Base-by-base conservation (phyloP, 495 filamentous ascomycete genomes). In the Trichoderma virens region DNA sequence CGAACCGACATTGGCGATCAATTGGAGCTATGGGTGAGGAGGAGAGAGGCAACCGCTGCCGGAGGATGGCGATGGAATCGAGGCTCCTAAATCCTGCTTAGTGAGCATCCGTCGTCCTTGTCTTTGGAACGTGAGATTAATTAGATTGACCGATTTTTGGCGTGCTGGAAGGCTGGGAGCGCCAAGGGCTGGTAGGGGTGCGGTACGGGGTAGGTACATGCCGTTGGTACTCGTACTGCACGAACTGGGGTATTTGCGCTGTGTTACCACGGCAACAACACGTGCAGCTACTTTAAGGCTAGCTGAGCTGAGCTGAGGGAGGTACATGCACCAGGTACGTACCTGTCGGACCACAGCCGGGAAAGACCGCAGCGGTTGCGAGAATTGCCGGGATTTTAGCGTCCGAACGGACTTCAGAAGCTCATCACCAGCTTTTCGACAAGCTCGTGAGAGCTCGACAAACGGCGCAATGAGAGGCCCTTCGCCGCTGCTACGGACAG, bases 1-100 rank as follows among this genome's bases (percentile, higher is more conserved):
- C 91, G 85, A 28, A 97, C 90, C 65, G 81, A 85, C 85, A 87
- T 87, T 60, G 45, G 62, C 45, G n/a, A n/a, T 20, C 28, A 56
- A 60, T 64, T 35, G 62, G 59, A 45, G 18, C 11, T 56, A 11
- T 6, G 60, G 32, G 16, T 11, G 31, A 11, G 16, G 60, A 61
- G 3, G 4, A 35, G 31, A 41, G 30, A 41, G 60, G 35, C 28
- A 23, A 30, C 31, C 3, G 20, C 31, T 14, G 60, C 35, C 60
- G 60, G 11, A 9, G 23, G 4, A 23, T n/a, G 9, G 51, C 25
- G 51, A 56, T 56, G 51, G 25, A 13, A 30, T 56, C 23, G 25
- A 30, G 13, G 25, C 27, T 56, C 27, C 51, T 30, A 28, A 16
- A 5, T n/a, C 51, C 27, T 56, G 51, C 51, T 56, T 56, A 56